Percentiles rank a stretch among this genome's conserved stretches.
Evolutionary conservation across 1,284 basidiomycete species (phyloP).

Genomic region (Afroboletus lepidellus): DNA sequence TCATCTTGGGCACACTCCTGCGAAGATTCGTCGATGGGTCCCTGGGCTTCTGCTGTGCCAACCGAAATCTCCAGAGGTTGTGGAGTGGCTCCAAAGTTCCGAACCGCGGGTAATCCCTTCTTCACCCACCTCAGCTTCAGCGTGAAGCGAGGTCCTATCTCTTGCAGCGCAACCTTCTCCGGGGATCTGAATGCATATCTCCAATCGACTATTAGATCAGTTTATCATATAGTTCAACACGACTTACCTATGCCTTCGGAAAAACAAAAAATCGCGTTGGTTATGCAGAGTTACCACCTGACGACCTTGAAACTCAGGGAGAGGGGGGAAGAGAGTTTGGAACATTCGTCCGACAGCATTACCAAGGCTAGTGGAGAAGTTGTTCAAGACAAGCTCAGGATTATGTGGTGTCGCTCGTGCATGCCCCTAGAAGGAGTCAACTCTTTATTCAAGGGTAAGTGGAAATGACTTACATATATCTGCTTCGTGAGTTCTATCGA

Average conservation of each 20-base stretch:
- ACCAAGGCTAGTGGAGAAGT: conserved; percentile 92
- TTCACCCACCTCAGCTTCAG: conserved; percentile 89
- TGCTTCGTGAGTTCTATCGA: conserved; percentile 85
- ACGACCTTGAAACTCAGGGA: conserved; percentile 94
- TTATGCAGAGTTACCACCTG: conserved; percentile 98
- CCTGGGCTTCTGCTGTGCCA: conserved; percentile 39
- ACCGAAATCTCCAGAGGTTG: conserved; percentile 63
- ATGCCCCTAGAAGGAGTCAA: conserved; percentile 66
- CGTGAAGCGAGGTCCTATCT: conserved; percentile 98
- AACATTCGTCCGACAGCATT: conserved; percentile 92
- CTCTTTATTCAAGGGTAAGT: background rate
- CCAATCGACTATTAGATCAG: conserved; percentile 6
- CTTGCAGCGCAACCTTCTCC: conserved; percentile 92
- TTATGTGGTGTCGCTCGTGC: conserved; percentile 90
- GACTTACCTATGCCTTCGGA: conserved; percentile 84
- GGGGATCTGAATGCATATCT: conserved; percentile 92
- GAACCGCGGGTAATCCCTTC: conserved; percentile 83
- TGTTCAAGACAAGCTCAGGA: conserved; percentile 95
- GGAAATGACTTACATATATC: conserved; percentile 65
- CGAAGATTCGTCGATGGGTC: conserved; percentile 26
- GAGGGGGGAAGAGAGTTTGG: conserved; percentile 91
- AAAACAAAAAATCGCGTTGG: conserved; percentile 97
- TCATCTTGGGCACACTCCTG: conserved; percentile 13
- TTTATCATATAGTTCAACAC: background rate
- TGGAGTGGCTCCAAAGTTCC: conserved; percentile 59